phyloP scores from a whole-genome alignment of 2,329 filamentous ascomycete genomes.

The Laburnicola sp. region DNA sequence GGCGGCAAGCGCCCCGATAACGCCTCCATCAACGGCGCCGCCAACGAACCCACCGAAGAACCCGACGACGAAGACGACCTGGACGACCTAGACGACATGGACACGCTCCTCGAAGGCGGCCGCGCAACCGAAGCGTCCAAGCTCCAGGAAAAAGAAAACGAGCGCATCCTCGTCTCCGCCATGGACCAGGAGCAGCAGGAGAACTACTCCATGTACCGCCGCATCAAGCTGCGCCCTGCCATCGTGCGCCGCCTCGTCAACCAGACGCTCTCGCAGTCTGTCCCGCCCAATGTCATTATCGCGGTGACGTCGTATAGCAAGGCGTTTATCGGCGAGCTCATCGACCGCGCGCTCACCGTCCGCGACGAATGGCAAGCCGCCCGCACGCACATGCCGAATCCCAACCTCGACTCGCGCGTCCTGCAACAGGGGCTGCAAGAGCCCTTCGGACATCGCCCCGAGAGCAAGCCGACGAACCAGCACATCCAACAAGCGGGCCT shows the following conservation, averaged over 20 bases:
- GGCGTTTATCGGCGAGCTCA: constrained; percentile 74
- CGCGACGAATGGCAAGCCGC: constrained; percentile 71
- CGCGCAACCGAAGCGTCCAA: constrained; percentile 60
- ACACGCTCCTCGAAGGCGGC: constrained; percentile 55
- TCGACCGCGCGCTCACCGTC: constrained; percentile 70
- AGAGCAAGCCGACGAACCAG: constrained; percentile 32
- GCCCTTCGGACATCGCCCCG: constrained; percentile 35
- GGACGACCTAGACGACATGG: constrained; percentile 45
- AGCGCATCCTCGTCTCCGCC: constrained; percentile 64
- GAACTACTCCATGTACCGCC: constrained; percentile 71
- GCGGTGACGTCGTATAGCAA: constrained; percentile 78
- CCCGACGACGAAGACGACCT: constrained; percentile 58
- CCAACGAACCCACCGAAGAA: no score
- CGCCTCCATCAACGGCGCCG: no score
- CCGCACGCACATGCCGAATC: constrained; percentile 39
- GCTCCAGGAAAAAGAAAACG: constrained; percentile 69
- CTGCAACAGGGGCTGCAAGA: constrained; percentile 31
- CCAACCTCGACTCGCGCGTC: constrained; percentile 29
- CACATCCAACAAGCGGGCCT: constrained; percentile 34
- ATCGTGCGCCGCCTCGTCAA: constrained; percentile 77
- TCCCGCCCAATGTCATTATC: constrained; percentile 71
- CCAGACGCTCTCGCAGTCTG: constrained; percentile 77
- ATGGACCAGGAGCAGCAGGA: constrained; percentile 69
- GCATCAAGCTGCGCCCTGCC: constrained; percentile 68
- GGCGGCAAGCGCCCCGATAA: no score